Percentiles rank a stretch among this genome's conserved stretches.
Evolutionary conservation across 352 stramenopile species (phyloP).

Genomic region (Phytophthora megakarya): DNA sequence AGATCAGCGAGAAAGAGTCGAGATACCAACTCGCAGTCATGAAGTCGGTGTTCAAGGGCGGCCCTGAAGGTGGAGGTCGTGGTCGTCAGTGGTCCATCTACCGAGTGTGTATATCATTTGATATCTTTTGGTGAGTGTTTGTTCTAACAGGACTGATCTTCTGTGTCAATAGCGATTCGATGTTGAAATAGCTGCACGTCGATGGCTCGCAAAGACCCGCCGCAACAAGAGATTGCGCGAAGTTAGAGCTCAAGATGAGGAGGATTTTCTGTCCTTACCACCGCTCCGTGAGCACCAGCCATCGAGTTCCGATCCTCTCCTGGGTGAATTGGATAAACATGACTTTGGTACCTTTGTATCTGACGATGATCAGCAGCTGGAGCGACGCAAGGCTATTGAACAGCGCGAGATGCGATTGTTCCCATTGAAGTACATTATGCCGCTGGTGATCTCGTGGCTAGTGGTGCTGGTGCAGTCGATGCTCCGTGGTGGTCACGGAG

Average conservation of each 20-base stretch:
- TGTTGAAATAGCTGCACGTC: conserved; percentile 56
- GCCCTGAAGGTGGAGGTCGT: conserved; percentile 45
- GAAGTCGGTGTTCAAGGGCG: conserved; percentile 59
- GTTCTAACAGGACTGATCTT: not conserved
- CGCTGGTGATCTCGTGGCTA: conserved; percentile 70
- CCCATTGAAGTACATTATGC: conserved; percentile 58
- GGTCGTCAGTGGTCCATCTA: conserved; percentile 74
- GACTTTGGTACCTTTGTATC: conserved; percentile 53
- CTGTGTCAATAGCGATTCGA: conserved; percentile 57
- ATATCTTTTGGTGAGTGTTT: too few species aligned
- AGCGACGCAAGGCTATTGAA: conserved; percentile 53
- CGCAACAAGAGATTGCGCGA: conserved; percentile 55
- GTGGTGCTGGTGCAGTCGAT: conserved; percentile 74
- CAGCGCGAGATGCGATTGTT: conserved; percentile 55
- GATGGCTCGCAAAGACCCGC: conserved; percentile 69
- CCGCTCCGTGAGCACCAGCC: conserved; percentile 37
- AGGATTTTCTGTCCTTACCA: conserved; percentile 69
- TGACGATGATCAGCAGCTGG: conserved; percentile 45
- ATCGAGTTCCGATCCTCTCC: conserved; percentile 31
- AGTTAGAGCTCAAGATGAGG: conserved; percentile 54
- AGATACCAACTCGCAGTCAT: conserved; percentile 44
- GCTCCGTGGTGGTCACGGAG: conserved; percentile 73
- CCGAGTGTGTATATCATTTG: conserved; percentile 36
- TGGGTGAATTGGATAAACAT: conserved; percentile 25
- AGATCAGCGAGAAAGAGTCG: conserved; percentile 71